Evolutionary conservation across 495 filamentous ascomycete species (phyloP).

Genomic region (Lasiosphaeriaceae sp.): DNA sequence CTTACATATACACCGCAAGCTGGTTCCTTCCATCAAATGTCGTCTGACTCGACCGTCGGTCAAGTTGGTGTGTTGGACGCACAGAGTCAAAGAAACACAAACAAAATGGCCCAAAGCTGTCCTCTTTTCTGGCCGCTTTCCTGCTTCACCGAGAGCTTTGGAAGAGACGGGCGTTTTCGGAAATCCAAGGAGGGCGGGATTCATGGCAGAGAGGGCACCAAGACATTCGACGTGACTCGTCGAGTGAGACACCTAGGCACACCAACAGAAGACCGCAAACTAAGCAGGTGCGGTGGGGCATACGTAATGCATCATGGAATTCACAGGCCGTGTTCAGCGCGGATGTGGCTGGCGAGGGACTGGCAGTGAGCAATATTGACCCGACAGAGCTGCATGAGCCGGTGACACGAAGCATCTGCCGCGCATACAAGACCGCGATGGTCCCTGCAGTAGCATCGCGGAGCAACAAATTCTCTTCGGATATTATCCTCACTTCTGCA

Average conservation of each 20-base stretch:
- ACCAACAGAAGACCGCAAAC: slow-evolving; percentile 15
- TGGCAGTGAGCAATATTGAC: neutral
- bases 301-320: slow-evolving; percentile 12
- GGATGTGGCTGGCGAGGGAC: neutral
- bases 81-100: neutral
- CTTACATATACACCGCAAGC: neutral
- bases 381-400: neutral
- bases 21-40: slow-evolving; percentile 1
- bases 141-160: slow-evolving; percentile 24
- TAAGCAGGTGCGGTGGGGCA: neutral
- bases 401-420: neutral
- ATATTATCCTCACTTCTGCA: neutral
- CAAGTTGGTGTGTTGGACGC: slow-evolving; percentile 22
- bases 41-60: slow-evolving; percentile 20
- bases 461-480: neutral
- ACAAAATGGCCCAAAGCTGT: slow-evolving; percentile 3
- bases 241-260: slow-evolving; percentile 32
- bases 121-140: slow-evolving; percentile 7
- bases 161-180: slow-evolving; percentile 15
- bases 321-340: neutral
- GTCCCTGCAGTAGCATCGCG: neutral
- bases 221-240: slow-evolving; percentile 26
- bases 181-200: slow-evolving; percentile 9
- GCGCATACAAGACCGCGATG: neutral
- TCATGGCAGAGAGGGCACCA: slow-evolving; percentile 10